Conservation (phyloP, 1,284 basidiomycete species). For the Neonothopanus nambi region DNA sequence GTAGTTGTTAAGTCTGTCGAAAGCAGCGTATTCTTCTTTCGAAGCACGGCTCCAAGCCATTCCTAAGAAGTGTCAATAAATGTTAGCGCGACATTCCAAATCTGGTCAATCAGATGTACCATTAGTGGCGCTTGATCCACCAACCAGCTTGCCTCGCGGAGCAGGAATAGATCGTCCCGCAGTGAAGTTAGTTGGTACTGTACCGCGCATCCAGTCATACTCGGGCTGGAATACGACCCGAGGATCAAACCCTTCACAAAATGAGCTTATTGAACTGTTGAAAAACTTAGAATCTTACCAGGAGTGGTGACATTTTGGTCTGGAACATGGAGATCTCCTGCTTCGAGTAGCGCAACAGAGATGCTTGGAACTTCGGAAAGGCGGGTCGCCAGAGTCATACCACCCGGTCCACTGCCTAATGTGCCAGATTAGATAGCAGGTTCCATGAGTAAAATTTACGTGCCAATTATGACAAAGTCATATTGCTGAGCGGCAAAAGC, state of each 20-base stretch:
- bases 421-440: background rate
- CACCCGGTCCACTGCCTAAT: background rate
- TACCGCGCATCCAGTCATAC: slow-evolving; percentile 13
- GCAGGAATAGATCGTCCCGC: slow-evolving; percentile 3
- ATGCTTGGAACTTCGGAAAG: slow-evolving; percentile 28
- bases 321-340: background rate
- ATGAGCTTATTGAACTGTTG: background rate
- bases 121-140: slow-evolving; percentile 20
- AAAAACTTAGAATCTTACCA: background rate
- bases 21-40: background rate
- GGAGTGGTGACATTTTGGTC: slow-evolving; percentile 6
- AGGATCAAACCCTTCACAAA: background rate
- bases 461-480: slow-evolving; percentile 10
- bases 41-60: slow-evolving; percentile 7
- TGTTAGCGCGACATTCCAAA: background rate
- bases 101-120: background rate
- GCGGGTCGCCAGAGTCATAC: slow-evolving; percentile 40
- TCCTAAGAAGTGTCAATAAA: slow-evolving; percentile 8
- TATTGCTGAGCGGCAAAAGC: slow-evolving; percentile 7
- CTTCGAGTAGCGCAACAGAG: slow-evolving; percentile 9
- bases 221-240: slow-evolving; percentile 4
- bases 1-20: background rate
- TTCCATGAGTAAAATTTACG: background rate
- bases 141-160: slow-evolving; percentile 20
- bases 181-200: slow-evolving; percentile 12